Evolutionary conservation across 1,284 basidiomycete genomes (phyloP), one percentile per base, ranked within the genome.

Genomic region (Coniferiporia sulphurascens): DNA sequence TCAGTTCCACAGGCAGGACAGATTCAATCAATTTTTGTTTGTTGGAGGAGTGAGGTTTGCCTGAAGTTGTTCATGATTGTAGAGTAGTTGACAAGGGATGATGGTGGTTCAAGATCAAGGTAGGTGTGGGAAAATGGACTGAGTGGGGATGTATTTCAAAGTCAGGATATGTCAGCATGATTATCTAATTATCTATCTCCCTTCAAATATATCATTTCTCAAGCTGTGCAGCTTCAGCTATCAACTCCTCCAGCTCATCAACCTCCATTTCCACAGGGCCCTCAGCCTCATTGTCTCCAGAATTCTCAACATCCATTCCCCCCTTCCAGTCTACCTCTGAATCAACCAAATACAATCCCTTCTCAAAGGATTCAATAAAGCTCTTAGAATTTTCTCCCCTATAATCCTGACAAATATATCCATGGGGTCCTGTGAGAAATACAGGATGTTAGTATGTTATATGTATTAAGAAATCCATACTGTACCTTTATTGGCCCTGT

Each of bases 1-100:
- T 21, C 21, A 13, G 13, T 27, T 22, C 48, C n/a, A 22, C 55
- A 57, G 10, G 55, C 55, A 38, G 55, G 55, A 52, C 55, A 57
- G 10, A 21, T 57, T 12, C 48, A 19, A 12, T 51, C 49, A 4
- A 32, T 21, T 2, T 13, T 7, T 7, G 17, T n/a, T 12, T 51
- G 27, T 7, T 36, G 49, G 9, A 51, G 15, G 9, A 22, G 49
- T n/a, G 19, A n/a, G 17, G 12, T n/a, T 17, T 12, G 17, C 19
- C 15, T 21, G 8, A 9, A n/a, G n/a, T 15, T 4, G 35, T n/a
- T 46, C 44, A 46, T 46, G 17, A 21, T 32, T 17, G 15, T 10
- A 32, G 19, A n/a, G 9, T 51, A 21, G 2, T 21, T 21, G 17
- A 17, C 17, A 21, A 13, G 22, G 21, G 15, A 51, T 49, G 49